phyloP scores from a whole-genome alignment of 2,329 filamentous ascomycete genomes.

The Graphilbum sp. region DNA sequence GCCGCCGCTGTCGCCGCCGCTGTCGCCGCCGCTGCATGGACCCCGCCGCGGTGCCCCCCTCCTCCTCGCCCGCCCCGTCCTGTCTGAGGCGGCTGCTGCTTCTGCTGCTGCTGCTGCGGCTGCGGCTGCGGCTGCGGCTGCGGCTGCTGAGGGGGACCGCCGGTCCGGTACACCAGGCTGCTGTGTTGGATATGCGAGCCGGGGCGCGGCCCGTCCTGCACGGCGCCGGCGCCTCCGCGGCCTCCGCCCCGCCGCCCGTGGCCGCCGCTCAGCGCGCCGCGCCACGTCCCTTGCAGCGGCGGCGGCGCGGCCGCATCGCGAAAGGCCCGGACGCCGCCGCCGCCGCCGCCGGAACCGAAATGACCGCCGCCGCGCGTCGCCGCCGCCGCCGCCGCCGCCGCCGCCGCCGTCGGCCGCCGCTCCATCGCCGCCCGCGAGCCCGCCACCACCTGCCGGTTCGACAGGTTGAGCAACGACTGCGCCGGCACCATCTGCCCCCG shows the following conservation, averaged over 20 bases:
- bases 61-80: conserved; percentile 1
- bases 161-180: conserved; percentile 33
- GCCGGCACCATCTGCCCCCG: conserved; percentile 80
- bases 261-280: conserved; percentile 32
- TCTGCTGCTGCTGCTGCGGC: conserved; percentile 9
- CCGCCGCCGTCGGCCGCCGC: conserved; percentile 26
- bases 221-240: conserved; percentile 12
- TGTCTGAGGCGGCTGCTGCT: too few species aligned
- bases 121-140: too few species aligned
- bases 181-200: conserved; percentile 29
- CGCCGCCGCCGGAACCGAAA: too few species aligned
- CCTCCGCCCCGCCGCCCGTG: conserved; percentile 18
- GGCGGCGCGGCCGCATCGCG: conserved; percentile 38
- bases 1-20: conserved; percentile 13
- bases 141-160: conserved; percentile 9
- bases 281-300: conserved; percentile 39
- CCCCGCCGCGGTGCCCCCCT: conserved; percentile 1
- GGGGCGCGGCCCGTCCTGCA: conserved; percentile 10
- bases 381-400: background rate
- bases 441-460: conserved; percentile 63
- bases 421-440: conserved; percentile 42
- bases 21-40: conserved; percentile 8
- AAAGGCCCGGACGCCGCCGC: conserved; percentile 42
- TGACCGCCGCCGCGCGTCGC: too few species aligned
- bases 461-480: conserved; percentile 78